These are phyloP conservation scores for Cyberlindnera sargentensis DNA, from an alignment of 805 yeast species.

Conservation along the genomic window DNA sequence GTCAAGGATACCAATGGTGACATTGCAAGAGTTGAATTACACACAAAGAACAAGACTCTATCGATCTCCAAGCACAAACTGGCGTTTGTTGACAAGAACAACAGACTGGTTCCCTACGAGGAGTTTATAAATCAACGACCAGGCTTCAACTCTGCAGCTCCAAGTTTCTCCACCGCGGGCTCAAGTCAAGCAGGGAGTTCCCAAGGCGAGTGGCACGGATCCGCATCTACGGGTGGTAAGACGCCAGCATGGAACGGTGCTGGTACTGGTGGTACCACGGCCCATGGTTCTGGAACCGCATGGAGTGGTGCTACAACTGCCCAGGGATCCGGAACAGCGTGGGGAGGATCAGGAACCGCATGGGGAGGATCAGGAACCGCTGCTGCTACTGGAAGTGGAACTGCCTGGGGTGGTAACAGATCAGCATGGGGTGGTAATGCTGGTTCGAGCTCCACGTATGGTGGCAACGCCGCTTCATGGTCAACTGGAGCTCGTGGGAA, in stretches of 20 bases:
- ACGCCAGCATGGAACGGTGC: constrained; percentile 40
- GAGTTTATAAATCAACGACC: constrained; percentile 56
- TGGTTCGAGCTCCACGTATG: constrained; percentile 40
- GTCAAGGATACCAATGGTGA: constrained; percentile 91
- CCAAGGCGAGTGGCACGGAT: constrained; percentile 15
- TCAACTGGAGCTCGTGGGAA: neutral
- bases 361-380: constrained; percentile 14
- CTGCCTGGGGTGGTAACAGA: constrained; percentile 20
- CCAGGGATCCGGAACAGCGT: constrained; percentile 27
- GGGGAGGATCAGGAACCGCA: constrained; percentile 22
- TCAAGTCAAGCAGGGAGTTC: constrained; percentile 16
- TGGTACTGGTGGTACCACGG: constrained; percentile 37
- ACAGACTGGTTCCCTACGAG: constrained; percentile 68
- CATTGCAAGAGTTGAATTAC: constrained; percentile 87
- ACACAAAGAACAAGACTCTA: constrained; percentile 82
- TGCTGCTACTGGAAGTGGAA: constrained; percentile 32
- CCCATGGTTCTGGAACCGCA: constrained; percentile 39
- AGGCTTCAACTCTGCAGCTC: constrained; percentile 13
- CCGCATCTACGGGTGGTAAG: constrained; percentile 27
- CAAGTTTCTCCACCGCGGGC: constrained; percentile 10
- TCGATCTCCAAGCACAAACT: constrained; percentile 77
- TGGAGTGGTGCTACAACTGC: constrained; percentile 37
- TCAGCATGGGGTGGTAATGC: constrained; percentile 28
- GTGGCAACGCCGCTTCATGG: constrained; percentile 13
- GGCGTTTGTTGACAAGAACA: constrained; percentile 62